Evolutionary conservation across 1,284 basidiomycete species (phyloP).

Genomic region (Boletus smithii): DNA sequence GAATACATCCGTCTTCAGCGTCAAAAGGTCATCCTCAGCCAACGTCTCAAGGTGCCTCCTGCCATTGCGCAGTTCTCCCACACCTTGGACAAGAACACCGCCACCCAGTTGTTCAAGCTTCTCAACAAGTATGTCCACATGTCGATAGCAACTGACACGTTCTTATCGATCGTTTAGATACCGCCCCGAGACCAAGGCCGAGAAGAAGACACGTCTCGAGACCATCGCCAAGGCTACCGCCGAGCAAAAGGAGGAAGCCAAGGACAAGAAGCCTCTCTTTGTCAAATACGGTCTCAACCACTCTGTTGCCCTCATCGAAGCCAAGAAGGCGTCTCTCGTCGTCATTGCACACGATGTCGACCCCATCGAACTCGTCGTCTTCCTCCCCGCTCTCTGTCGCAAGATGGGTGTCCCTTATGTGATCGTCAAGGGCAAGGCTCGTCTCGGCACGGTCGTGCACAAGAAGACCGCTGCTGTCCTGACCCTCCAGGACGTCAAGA

Average conservation of each 20-base stretch:
- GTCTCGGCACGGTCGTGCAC: slow-evolving; percentile 94
- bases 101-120: slow-evolving; percentile 96
- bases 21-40: slow-evolving; percentile 98
- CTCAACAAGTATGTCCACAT: slow-evolving; percentile 79
- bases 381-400: slow-evolving; percentile 96
- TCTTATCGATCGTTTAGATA: slow-evolving; percentile 39
- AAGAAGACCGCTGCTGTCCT: slow-evolving; percentile 97
- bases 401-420: slow-evolving; percentile 99
- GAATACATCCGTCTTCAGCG: slow-evolving; percentile 98
- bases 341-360: slow-evolving; percentile 98
- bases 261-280: slow-evolving; percentile 92
- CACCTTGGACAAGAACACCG: slow-evolving; percentile 99
- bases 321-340: slow-evolving; percentile 97
- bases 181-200: slow-evolving; percentile 90
- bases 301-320: slow-evolving; percentile 90
- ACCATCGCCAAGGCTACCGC: slow-evolving; percentile 73
- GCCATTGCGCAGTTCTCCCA: slow-evolving; percentile 98
- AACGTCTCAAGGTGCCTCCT: slow-evolving; percentile 98
- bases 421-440: slow-evolving; percentile 97
- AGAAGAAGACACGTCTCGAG: slow-evolving; percentile 95
- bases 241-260: slow-evolving; percentile 72
- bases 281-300: slow-evolving; percentile 99
- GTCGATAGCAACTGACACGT: neutral
- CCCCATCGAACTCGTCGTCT: slow-evolving; percentile 97
- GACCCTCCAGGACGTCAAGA: slow-evolving; percentile 90